Conservation (phyloP, 371 early-diverging fungal genomes). For the Actinomortierella ambigua region DNA sequence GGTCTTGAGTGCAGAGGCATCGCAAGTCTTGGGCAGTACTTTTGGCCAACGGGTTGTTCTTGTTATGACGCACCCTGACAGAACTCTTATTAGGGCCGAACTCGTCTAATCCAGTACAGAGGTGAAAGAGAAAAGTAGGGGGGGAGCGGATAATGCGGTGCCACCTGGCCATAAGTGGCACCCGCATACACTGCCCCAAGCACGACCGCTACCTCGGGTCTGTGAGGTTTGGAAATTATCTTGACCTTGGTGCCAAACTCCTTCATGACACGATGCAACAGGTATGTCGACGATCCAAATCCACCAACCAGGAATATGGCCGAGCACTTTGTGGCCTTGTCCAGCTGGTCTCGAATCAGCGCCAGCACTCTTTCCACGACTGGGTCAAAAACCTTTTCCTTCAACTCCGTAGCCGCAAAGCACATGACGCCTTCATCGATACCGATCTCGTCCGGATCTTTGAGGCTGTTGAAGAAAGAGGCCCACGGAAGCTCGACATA, state of each 20-base stretch:
- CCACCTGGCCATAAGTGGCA: no score
- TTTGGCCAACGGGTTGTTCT: no score
- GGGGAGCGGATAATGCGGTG: no score
- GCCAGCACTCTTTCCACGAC: slow-evolving; percentile 51
- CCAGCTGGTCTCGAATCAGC: slow-evolving; percentile 50
- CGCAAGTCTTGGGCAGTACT: no score
- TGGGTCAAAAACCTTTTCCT: slow-evolving; percentile 51
- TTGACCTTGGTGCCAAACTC: slow-evolving; percentile 26
- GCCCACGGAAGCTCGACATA: slow-evolving; percentile 52
- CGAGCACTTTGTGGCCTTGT: slow-evolving; percentile 22
- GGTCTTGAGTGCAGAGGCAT: no score
- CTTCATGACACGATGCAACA: slow-evolving; percentile 41
- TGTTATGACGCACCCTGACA: no score
- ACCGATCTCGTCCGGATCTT: slow-evolving; percentile 33
- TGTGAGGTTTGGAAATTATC: slow-evolving; percentile 21
- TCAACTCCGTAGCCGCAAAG: slow-evolving; percentile 25
- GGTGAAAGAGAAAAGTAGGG: no score
- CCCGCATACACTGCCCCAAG: slow-evolving; percentile 33
- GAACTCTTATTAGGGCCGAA: no score
- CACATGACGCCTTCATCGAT: slow-evolving; percentile 16
- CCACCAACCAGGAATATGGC: slow-evolving; percentile 58
- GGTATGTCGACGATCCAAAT: slow-evolving; percentile 53
- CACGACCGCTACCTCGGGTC: slow-evolving; percentile 25
- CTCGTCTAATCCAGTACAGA: no score
- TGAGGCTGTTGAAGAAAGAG: slow-evolving; percentile 43